Base-by-base conservation (phyloP, 208 protist species). In the Balamuthia mandrillaris region DNA sequence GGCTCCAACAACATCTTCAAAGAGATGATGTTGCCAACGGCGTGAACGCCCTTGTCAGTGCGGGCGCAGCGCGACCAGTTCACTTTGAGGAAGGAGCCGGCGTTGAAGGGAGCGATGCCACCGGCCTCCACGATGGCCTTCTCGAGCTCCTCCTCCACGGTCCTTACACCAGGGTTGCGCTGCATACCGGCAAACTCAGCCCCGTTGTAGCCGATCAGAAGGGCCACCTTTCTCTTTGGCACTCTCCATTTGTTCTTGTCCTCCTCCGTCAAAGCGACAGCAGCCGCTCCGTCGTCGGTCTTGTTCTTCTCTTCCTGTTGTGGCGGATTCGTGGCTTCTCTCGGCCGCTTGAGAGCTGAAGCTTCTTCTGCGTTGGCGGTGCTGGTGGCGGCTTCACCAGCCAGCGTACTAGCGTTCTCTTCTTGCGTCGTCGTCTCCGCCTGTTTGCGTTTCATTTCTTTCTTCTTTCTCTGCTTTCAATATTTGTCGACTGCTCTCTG, bases 21-120 rank as follows among this genome's bases (percentile, higher is more conserved):
- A 6, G 94, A 96, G 45, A 98, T 91, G 2, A 98, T 89, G 84
- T 98, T 97, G 66, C 95, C 91, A 56, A 95, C 84, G 42, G 97
- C 97, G 82, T 96, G 95, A 21, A 98, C 97, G 51, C 96, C 96
- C 84, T 97, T 97, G 88, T 98, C 97, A 1, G 97, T 98, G 61
- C 97, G 95, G 33, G 96, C 96, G 14, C 94, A 93, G 35, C 97
- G 92, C 81, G 96, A 92, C 90, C 96, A 98, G 84, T 95, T 93
- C 9, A 98, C 85, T 77, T 72, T 72, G 63, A 41, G 27, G 18
- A 72, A 72, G 63, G 63, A 72, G 63, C 63, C 63, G 2, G 63
- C 63, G 42, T 87, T 85, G 1, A 81, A 44, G 83, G 97, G 96
- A 31, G 94, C 88, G 78, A 98, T 96, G 90, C 95, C 94, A 81